phyloP scores from a whole-genome alignment of 495 filamentous ascomycete species.

The Lasiosphaeris hirsuta region DNA sequence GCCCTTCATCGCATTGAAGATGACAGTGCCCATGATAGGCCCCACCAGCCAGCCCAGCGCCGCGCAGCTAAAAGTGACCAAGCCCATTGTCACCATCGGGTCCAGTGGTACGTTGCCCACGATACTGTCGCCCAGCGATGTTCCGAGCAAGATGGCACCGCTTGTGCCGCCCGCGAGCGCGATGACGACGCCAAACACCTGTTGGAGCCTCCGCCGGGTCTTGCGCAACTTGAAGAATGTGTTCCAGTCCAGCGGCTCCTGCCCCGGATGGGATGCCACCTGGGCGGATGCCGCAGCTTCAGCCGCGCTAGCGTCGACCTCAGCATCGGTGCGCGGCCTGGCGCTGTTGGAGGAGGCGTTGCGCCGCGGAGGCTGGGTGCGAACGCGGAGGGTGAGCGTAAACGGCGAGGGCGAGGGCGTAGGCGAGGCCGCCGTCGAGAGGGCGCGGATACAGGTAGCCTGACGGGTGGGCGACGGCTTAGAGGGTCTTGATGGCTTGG shows the following conservation, averaged over 20 bases:
- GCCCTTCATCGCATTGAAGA: slow-evolving; percentile 70
- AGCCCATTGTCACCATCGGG: slow-evolving; percentile 76
- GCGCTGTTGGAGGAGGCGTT: slow-evolving; percentile 10
- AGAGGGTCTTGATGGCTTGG: slow-evolving; percentile 8
- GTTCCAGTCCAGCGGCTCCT: slow-evolving; percentile 73
- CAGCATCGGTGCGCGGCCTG: slow-evolving; percentile 19
- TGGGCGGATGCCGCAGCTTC: slow-evolving; percentile 21
- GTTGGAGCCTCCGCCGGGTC: slow-evolving; percentile 76
- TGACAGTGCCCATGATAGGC: slow-evolving; percentile 68
- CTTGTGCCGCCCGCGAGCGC: slow-evolving; percentile 53
- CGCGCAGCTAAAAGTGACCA: slow-evolving; percentile 68
- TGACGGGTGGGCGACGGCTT: slow-evolving; percentile 5
- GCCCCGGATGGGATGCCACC: slow-evolving; percentile 23
- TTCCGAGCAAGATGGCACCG: slow-evolving; percentile 61
- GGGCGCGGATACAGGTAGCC: slow-evolving; percentile 8
- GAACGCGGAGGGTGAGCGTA: slow-evolving; percentile 14
- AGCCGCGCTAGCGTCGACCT: slow-evolving; percentile 23
- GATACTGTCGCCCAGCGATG: slow-evolving; percentile 64
- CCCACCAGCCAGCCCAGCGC: slow-evolving; percentile 83
- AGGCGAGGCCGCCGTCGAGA: slow-evolving; percentile 15
- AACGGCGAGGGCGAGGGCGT: slow-evolving; percentile 8
- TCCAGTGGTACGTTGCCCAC: slow-evolving; percentile 71
- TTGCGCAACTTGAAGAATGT: slow-evolving; percentile 87
- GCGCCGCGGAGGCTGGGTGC: slow-evolving; percentile 7
- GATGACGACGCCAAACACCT: slow-evolving; percentile 67